These are phyloP conservation scores for Claviceps humidiphila DNA, from an alignment of 2,329 filamentous ascomycete species.

Conservation along the genomic window DNA sequence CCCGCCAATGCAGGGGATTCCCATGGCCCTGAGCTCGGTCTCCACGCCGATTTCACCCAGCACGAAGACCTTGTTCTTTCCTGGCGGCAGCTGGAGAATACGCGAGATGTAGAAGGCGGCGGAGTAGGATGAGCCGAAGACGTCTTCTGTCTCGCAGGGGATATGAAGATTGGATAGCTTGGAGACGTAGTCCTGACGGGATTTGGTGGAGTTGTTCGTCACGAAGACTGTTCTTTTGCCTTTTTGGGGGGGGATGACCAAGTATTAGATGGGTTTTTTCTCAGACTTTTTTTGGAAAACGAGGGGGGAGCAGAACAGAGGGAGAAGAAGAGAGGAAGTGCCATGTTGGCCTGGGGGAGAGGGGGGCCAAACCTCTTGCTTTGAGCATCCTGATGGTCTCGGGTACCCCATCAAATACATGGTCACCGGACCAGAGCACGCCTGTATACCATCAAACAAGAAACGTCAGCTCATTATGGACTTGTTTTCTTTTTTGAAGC, in stretches of 20 bases:
- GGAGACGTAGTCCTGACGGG: constrained; percentile 79
- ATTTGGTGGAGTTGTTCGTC: constrained; percentile 98
- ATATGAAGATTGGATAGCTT: constrained; percentile 78
- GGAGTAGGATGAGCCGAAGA: constrained; percentile 93
- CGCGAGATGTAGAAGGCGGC: constrained; percentile 90
- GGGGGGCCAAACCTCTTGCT: constrained; percentile 48
- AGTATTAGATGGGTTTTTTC: too few relatives aligned
- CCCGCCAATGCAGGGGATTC: constrained; percentile 69
- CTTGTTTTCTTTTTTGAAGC: too few relatives aligned
- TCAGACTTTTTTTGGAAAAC: neutral
- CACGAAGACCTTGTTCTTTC: constrained; percentile 87
- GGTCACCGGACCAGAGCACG: constrained; percentile 91
- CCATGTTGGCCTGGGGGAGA: neutral
- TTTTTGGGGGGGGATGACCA: constrained; percentile 18
- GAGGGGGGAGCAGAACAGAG: neutral
- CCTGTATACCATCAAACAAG: constrained; percentile 34
- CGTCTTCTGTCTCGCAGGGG: constrained; percentile 68
- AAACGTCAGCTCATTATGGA: neutral
- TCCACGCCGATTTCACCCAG: constrained; percentile 87
- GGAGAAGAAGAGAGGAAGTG: neutral
- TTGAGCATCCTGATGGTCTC: constrained; percentile 77
- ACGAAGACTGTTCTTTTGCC: constrained; percentile 92
- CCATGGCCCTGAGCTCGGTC: constrained; percentile 69
- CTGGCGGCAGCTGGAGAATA: constrained; percentile 65
- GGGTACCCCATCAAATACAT: constrained; percentile 71